Base-by-base conservation (phyloP, 352 stramenopile species). In the Blastocystis sp. region DNA sequence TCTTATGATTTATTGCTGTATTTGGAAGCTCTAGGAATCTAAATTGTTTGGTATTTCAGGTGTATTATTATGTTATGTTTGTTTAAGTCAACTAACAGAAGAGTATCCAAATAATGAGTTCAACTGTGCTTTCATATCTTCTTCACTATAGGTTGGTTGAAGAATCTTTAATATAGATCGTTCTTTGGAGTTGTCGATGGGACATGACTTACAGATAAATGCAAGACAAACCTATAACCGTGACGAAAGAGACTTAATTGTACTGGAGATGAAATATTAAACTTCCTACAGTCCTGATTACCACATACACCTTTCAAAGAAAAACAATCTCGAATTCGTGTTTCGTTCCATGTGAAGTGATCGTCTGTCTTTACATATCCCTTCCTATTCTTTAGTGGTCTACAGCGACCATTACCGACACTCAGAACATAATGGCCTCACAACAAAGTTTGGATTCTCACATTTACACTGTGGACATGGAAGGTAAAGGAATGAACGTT, bases 151-250 rank as follows among this genome's bases (percentile, higher is more conserved):
- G 0, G 73, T 84, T 1, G 73, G 22, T 15, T 57, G 73, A 30
- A 84, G 73, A 30, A 66, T 60, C 33, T 69, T 54, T 17, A 84
- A 57, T 17, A 84, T 56, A 3, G 44, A 51, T 11, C 73, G 73
- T 24, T 66, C 73, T 22, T 64, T 54, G 13, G 51, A 51, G 3
- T 24, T 27, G 13, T 35, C 30, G 9, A 44, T 22, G 33, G 27
- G 15, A 44, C 73, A 84, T 22, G 51, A 66, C 48, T 84, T 84
- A 44, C 73, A 84, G 53, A 84, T 68, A 30, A 84, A 84, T 11
- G 48, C 51, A 22, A 84, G 51, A 30, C 44, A 66, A 27, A 84
- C 22, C 27, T 30, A 57, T 58, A 48, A 48, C 33, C 2, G 17
- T 78, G 22, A 42, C 0, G 19, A 17, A 5, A 33, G 3, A 3